A percentile compares a stretch with the other conserved stretches of the same genome.
Evolutionary conservation across 2,329 filamentous ascomycete species (phyloP).

Genomic region (Graphilbum ipis-grandicollis): DNA sequence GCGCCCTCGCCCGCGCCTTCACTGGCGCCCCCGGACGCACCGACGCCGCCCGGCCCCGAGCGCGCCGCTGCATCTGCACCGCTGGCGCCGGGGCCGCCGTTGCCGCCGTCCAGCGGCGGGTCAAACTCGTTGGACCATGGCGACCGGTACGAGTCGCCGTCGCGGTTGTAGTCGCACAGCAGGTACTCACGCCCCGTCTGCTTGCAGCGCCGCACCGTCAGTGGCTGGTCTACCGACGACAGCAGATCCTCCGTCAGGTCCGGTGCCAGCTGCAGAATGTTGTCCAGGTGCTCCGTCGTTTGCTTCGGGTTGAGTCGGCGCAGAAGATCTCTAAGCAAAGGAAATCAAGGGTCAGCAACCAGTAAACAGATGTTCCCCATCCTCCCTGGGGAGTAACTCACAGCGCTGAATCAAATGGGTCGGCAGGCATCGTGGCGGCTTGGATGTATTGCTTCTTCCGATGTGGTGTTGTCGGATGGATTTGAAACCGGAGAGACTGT

Average conservation of each 20-base stretch:
- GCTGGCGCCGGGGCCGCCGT: conserved; percentile 23
- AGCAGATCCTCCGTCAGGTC: conserved; percentile 94
- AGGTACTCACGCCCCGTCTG: conserved; percentile 89
- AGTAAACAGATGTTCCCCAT: no score
- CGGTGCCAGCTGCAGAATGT: conserved; percentile 75
- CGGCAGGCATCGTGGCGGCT: conserved; percentile 23
- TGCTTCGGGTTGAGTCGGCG: conserved; percentile 91
- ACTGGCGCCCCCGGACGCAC: conserved; percentile 32
- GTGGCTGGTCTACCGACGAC: conserved; percentile 90
- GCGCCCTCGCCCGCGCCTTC: conserved; percentile 59
- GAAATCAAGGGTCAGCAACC: no score
- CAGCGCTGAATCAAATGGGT: conserved; percentile 63
- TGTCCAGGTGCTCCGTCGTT: conserved; percentile 72
- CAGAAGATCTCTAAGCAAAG: conserved; percentile 64
- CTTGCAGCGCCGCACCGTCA: conserved; percentile 69
- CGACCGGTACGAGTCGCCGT: conserved; percentile 91
- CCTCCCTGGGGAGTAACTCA: conserved; percentile 30
- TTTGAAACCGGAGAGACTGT: not conserved
- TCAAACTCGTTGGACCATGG: conserved; percentile 99
- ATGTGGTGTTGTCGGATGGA: not conserved
- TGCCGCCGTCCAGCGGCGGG: conserved; percentile 54
- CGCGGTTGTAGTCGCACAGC: conserved; percentile 98
- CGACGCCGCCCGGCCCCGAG: conserved; percentile 28
- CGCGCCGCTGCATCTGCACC: conserved; percentile 24
- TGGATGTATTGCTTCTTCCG: no score